These are phyloP conservation scores for Marvania coccoides DNA, from an alignment of 139 green algal genomes.

Conservation along the genomic window DNA sequence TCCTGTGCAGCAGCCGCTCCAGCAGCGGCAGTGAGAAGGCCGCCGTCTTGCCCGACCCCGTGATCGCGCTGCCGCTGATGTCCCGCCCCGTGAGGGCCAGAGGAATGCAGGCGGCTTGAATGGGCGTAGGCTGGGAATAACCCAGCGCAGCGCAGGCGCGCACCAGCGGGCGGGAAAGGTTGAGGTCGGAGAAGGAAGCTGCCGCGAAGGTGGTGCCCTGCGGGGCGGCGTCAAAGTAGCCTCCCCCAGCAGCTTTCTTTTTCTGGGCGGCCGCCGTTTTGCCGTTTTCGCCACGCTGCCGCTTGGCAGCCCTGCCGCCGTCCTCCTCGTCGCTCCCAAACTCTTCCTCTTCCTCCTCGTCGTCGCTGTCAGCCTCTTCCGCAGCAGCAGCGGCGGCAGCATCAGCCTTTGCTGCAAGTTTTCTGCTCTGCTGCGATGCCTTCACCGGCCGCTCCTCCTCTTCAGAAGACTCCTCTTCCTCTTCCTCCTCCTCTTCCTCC, in stretches of 20 bases:
- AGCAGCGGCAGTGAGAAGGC: conserved; percentile 90
- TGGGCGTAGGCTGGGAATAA: conserved; percentile 87
- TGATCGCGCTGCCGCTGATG: conserved; percentile 92
- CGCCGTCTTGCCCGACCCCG: conserved; percentile 94
- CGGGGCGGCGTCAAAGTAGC: conserved; percentile 53
- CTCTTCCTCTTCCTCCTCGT: conserved; percentile 12
- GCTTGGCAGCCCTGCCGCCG: not conserved
- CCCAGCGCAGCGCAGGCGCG: conserved; percentile 79
- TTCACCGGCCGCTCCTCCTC: not conserved
- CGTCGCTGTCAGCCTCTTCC: conserved; percentile 6
- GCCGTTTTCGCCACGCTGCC: not conserved
- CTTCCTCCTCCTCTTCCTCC: conserved; percentile 15
- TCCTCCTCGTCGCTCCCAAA: not conserved
- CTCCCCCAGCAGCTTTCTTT: not conserved
- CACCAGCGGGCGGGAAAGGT: conserved; percentile 82
- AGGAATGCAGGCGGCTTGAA: conserved; percentile 93
- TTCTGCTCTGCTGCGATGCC: not conserved
- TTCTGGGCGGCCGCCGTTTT: not conserved
- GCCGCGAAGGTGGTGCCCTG: conserved; percentile 60
- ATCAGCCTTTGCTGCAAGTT: not conserved
- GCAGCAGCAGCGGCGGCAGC: not conserved
- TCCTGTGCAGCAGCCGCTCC: conserved; percentile 87
- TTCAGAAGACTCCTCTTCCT: conserved; percentile 1
- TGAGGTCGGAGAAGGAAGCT: conserved; percentile 70
- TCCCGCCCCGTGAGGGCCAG: conserved; percentile 86